A percentile compares a stretch with the other conserved stretches of the same genome.
These are phyloP conservation scores for Kodamaea lidongshanica DNA, from an alignment of 805 yeast genomes.

Conservation along the genomic window DNA sequence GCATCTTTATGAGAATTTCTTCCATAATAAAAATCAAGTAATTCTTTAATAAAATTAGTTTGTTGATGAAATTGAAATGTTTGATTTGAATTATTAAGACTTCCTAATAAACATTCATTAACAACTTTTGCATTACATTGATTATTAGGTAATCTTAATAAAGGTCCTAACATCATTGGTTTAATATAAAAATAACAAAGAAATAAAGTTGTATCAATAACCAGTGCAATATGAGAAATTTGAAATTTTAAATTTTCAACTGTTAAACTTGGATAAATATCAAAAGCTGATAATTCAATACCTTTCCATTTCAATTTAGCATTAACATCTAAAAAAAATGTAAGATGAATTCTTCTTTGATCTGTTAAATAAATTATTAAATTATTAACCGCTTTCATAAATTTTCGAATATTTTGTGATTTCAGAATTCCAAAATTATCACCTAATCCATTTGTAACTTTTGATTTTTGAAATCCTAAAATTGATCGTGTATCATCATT, in stretches of 20 bases:
- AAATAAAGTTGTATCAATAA: constrained; percentile 76
- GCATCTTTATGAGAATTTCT: constrained; percentile 61
- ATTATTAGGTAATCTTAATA: constrained; percentile 66
- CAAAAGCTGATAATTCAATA: constrained; percentile 33
- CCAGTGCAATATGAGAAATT: constrained; percentile 29
- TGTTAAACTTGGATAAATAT: constrained; percentile 33
- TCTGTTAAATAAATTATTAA: constrained; percentile 47
- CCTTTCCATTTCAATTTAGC: constrained; percentile 40
- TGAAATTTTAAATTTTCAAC: constrained; percentile 16
- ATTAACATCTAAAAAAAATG: constrained; percentile 30
- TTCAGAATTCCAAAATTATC: constrained; percentile 11
- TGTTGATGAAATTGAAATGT: constrained; percentile 12
- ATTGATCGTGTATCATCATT: constrained; percentile 8
- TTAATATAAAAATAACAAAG: constrained; percentile 63
- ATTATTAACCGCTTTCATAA: constrained; percentile 32
- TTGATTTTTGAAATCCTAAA: constrained; percentile 2
- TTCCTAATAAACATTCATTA: constrained; percentile 42
- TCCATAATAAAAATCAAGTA: constrained; percentile 73
- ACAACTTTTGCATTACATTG: constrained; percentile 64
- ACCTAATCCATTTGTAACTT: constrained; percentile 1
- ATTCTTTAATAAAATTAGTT: constrained; percentile 50
- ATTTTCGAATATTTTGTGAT: constrained; percentile 20
- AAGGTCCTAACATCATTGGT: constrained; percentile 74
- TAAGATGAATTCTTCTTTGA: constrained; percentile 43
- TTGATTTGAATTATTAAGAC: constrained; percentile 1